Percentiles rank a stretch among this genome's conserved stretches.
These are phyloP conservation scores for Symbiodinium natans DNA, from an alignment of 73 alveolate species.

Conservation along the genomic window DNA sequence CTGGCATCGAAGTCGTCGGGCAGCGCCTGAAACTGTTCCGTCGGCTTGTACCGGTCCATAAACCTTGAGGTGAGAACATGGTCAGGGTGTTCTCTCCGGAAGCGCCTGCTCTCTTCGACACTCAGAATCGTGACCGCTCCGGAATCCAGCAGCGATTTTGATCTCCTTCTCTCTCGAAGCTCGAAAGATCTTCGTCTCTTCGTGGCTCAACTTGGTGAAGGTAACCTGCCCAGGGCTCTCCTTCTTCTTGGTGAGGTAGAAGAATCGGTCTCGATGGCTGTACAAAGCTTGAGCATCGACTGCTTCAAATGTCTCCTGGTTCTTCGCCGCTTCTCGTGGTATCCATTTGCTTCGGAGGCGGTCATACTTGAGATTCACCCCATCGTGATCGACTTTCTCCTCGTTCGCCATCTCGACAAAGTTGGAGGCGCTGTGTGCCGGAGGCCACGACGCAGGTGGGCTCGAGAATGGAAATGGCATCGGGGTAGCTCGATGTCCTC, in stretches of 20 bases:
- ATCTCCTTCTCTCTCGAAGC: slow-evolving; percentile 4
- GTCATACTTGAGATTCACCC: background rate
- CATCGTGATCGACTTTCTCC: background rate
- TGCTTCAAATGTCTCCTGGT: background rate
- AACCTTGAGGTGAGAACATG: background rate
- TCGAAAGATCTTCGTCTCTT: background rate
- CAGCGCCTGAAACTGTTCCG: background rate
- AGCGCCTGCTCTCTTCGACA: background rate
- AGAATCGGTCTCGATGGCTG: background rate
- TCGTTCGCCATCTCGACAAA: background rate
- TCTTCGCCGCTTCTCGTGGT: background rate
- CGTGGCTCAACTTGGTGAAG: background rate
- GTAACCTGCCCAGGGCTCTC: slow-evolving; percentile 21
- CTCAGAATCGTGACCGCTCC: slow-evolving; percentile 25
- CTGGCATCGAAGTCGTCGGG: background rate
- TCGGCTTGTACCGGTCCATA: slow-evolving; percentile 51
- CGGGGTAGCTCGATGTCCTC: background rate
- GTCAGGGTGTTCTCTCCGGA: background rate
- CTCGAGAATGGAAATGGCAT: background rate
- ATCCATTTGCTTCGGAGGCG: background rate
- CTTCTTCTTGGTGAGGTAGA: slow-evolving; percentile 23
- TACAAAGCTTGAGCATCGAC: background rate
- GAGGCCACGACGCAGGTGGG: background rate
- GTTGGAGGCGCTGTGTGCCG: background rate
- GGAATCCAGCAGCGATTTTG: background rate